Conservation (phyloP, 1,284 basidiomycete genomes). For the Ceratobasidium sp. region DNA sequence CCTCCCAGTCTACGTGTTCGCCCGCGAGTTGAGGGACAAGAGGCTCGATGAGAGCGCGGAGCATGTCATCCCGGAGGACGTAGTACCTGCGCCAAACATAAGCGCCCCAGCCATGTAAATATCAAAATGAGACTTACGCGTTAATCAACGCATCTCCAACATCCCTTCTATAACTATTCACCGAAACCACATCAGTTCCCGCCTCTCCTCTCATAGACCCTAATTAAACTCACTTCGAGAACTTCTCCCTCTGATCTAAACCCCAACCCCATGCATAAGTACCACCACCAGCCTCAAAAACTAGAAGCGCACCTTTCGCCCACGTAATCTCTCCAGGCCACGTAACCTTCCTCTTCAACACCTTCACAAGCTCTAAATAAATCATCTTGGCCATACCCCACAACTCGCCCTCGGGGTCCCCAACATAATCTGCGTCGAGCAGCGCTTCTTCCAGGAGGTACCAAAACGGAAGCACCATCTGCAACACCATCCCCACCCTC, state of each 20-base stretch:
- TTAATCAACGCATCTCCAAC: slow-evolving; percentile 91
- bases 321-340: slow-evolving; percentile 70
- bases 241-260: slow-evolving; percentile 77
- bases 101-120: background rate
- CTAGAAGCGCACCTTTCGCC: slow-evolving; percentile 67
- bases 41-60: slow-evolving; percentile 73
- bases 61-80: slow-evolving; percentile 82
- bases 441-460: slow-evolving; percentile 88
- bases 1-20: slow-evolving; percentile 70
- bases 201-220: background rate
- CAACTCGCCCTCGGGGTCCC: slow-evolving; percentile 59
- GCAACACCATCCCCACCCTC: background rate
- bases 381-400: slow-evolving; percentile 75
- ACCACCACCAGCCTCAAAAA: background rate
- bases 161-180: slow-evolving; percentile 79
- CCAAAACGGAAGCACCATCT: slow-evolving; percentile 85
- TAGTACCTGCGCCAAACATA: slow-evolving; percentile 73
- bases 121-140: slow-evolving; percentile 64
- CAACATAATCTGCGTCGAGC: slow-evolving; percentile 72
- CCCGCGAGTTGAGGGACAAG: slow-evolving; percentile 64
- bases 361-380: slow-evolving; percentile 78
- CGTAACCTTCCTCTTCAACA: slow-evolving; percentile 75
- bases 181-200: background rate
- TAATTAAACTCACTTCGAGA: slow-evolving; percentile 67
- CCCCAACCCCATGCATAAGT: slow-evolving; percentile 20